Conservation (phyloP, 106 monocot species). For the Agapanthus africanus region DNA sequence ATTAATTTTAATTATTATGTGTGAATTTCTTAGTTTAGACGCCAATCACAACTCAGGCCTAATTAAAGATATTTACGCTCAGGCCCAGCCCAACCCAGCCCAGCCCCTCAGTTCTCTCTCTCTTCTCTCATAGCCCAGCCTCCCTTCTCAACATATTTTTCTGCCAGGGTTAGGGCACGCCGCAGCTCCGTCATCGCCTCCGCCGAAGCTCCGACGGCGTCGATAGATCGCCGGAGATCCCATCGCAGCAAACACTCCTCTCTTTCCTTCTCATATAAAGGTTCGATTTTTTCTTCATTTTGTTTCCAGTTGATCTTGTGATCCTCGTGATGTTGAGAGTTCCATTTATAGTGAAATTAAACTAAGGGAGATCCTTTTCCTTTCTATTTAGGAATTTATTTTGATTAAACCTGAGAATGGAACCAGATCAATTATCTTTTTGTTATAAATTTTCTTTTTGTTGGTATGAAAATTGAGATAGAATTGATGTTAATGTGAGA, state of each 20-base stretch:
- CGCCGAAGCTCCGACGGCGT: background rate
- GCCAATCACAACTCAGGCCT: too few relatives aligned
- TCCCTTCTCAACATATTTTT: too few relatives aligned
- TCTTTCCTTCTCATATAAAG: background rate
- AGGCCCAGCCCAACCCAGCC: slow-evolving; percentile 3
- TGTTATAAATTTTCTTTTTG: too few relatives aligned
- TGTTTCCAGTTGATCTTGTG: background rate
- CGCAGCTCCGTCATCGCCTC: background rate
- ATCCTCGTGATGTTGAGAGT: background rate
- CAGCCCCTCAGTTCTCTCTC: background rate
- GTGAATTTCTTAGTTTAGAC: too few relatives aligned
- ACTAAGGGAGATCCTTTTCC: too few relatives aligned
- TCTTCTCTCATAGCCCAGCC: background rate
- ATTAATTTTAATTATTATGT: too few relatives aligned
- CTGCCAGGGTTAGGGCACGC: background rate
- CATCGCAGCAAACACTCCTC: background rate
- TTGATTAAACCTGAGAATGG: background rate
- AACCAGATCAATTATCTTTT: background rate
- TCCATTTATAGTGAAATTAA: too few relatives aligned
- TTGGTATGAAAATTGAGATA: background rate
- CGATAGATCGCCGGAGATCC: background rate
- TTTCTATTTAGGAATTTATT: too few relatives aligned
- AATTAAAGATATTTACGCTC: background rate
- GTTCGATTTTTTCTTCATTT: background rate
- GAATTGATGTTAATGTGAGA: background rate